phyloP scores from a whole-genome alignment of 352 stramenopile species.

The Phytophthora syringae region DNA sequence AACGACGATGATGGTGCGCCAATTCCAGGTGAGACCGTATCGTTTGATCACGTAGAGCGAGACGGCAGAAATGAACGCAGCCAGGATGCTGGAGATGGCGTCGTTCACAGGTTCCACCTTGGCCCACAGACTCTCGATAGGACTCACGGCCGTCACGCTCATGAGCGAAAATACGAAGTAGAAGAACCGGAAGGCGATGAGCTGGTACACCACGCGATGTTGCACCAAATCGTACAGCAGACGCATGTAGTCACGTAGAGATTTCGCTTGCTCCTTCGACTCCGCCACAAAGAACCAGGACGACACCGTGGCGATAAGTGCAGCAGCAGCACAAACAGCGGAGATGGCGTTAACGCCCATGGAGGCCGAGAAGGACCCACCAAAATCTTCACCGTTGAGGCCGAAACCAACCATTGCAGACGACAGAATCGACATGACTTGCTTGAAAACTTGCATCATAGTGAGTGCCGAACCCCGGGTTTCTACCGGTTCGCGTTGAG shows the following conservation, averaged over 20 bases:
- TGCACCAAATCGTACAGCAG: slow-evolving; percentile 38
- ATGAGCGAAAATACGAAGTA: slow-evolving; percentile 34
- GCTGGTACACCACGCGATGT: slow-evolving; percentile 37
- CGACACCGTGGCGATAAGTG: slow-evolving; percentile 28
- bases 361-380: slow-evolving; percentile 40
- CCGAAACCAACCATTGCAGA: slow-evolving; percentile 61
- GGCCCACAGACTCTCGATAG: slow-evolving; percentile 35
- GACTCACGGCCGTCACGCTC: slow-evolving; percentile 23
- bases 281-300: slow-evolving; percentile 43
- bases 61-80: slow-evolving; percentile 13
- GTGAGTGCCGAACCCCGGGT: slow-evolving; percentile 53
- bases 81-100: slow-evolving; percentile 33
- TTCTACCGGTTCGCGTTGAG: slow-evolving; percentile 55
- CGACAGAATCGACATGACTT: slow-evolving; percentile 47
- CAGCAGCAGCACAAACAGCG: slow-evolving; percentile 26
- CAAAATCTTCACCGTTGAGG: slow-evolving; percentile 55
- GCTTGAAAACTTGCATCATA: slow-evolving; percentile 50
- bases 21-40: slow-evolving; percentile 42
- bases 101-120: slow-evolving; percentile 34
- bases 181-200: slow-evolving; percentile 42
- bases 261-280: slow-evolving; percentile 23
- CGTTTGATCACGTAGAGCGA: slow-evolving; percentile 29
- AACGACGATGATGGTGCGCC: slow-evolving; percentile 36
- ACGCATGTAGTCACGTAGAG: slow-evolving; percentile 20
- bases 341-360: slow-evolving; percentile 41